Base-by-base conservation (phyloP, 768 basidiomycete species). In the Leccinellum luteum region DNA sequence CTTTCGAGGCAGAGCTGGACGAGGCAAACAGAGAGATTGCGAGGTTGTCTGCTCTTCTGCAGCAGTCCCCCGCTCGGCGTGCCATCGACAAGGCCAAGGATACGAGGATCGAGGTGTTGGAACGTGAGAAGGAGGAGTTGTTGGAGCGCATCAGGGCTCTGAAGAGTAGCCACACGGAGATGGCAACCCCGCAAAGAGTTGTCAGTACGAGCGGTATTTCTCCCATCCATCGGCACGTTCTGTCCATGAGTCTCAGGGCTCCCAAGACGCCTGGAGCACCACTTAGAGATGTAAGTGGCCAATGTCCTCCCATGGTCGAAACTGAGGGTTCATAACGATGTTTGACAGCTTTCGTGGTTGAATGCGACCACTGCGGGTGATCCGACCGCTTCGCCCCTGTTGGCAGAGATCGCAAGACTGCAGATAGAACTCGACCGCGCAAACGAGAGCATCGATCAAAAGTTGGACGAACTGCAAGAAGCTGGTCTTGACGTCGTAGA, bases 381-480 rank as follows among this genome's bases (percentile, higher is more conserved):
- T 58, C 77, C 79, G 6, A 77, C 81, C 13, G 72, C 81, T 3
- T 76, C 86, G 3, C 88, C 89, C 31, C 71, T 91, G 17, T 68
- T 92, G n/a, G 74, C 78, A 1, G 89, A 94, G 69, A 89, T 94
- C 51, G 78, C 77, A 51, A 81, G 87, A 23, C 75, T 94, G 35
- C 87, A 93, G 64, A 76, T 76, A 17, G 87, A 94, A 62, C 85
- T 94, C 27, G 87, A 89, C 60, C 78, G 69, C 3, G 92, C 92
- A 10, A 93, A 95, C 67, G 85, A 88, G 34, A 88, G 83, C 63
- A 90, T 95, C 54, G 94, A 95, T 63, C 87, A 92, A 66, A 94
- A 94, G 69, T 78, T 95, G 15, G 91, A 92, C 67, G 85, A 87
- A 52, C 84, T 95, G 3, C 89, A 91, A 66, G 86, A 92, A 56